A percentile compares a stretch with the other conserved stretches of the same genome.
Conservation (phyloP, 1,139 yeast species). For the Diutina catenulata region DNA sequence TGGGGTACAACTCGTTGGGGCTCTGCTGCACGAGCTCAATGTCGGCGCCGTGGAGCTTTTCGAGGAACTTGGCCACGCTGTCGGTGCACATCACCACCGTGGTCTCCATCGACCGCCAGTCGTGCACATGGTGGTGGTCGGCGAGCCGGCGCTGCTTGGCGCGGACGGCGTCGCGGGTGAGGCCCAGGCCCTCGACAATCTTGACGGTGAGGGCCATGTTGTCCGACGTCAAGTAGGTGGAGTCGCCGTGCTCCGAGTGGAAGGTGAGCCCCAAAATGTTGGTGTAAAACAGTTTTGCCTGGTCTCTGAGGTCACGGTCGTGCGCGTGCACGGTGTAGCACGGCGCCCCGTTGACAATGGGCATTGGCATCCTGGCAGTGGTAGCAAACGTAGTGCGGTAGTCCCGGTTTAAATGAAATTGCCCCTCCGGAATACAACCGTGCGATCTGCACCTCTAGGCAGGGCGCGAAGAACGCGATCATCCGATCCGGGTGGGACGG, state of each 20-base stretch:
- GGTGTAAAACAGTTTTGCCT: constrained; percentile 36
- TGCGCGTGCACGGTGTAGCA: constrained; percentile 34
- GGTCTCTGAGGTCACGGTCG: constrained; percentile 18
- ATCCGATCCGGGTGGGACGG: too few species aligned
- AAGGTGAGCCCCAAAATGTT: constrained; percentile 29
- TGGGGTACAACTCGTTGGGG: constrained; percentile 60
- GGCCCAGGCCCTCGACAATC: constrained; percentile 13
- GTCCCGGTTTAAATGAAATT: too few species aligned
- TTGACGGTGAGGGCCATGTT: constrained; percentile 19
- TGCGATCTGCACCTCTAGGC: too few species aligned
- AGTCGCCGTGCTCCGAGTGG: constrained; percentile 14
- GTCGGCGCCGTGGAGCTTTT: constrained; percentile 16
- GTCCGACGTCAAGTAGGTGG: constrained; percentile 21
- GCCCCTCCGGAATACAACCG: too few species aligned
- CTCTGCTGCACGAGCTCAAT: constrained; percentile 18
- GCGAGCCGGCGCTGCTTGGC: constrained; percentile 15
- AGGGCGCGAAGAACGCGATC: too few species aligned
- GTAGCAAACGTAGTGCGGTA: too few species aligned
- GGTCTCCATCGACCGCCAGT: constrained; percentile 40
- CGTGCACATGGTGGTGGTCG: constrained; percentile 20
- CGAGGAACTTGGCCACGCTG: constrained; percentile 24
- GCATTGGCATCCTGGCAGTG: constrained; percentile 10
- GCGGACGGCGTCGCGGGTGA: constrained; percentile 16
- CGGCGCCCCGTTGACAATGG: constrained; percentile 42
- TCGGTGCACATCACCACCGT: constrained; percentile 26